Percentiles rank a stretch among this genome's conserved stretches.
These are phyloP conservation scores for Syzygium oleosum DNA, from an alignment of 345 rosid genomes.

Conservation along the genomic window DNA sequence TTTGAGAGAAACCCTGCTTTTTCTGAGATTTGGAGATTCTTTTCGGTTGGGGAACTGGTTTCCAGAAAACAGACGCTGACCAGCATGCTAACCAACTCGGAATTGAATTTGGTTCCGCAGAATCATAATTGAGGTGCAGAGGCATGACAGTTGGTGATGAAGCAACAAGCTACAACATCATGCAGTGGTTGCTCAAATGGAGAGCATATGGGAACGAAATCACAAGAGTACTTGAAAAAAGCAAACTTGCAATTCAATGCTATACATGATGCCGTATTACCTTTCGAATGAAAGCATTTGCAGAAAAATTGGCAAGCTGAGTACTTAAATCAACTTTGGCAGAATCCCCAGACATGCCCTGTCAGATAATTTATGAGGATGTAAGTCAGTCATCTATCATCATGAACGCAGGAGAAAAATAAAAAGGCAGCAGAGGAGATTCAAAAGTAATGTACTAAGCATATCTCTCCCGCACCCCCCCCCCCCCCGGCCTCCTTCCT, in stretches of 20 bases:
- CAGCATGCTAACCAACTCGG: constrained; percentile 74
- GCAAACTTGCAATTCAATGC: not conserved
- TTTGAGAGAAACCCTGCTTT: constrained; percentile 37
- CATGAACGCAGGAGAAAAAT: not conserved
- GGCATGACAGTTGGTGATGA: constrained; percentile 63
- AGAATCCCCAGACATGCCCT: constrained; percentile 36
- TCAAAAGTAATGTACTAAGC: not conserved
- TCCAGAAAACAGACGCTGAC: constrained; percentile 77
- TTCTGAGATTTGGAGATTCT: constrained; percentile 40
- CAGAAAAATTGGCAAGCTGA: constrained; percentile 39
- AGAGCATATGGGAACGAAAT: not conserved
- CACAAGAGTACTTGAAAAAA: not conserved
- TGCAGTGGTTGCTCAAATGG: constrained; percentile 4
- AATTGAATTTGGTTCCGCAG: constrained; percentile 52
- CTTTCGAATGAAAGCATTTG: constrained; percentile 56
- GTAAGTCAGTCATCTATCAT: not conserved
- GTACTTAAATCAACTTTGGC: constrained; percentile 23
- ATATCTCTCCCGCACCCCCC: fast-evolving
- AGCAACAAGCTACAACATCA: constrained; percentile 59
- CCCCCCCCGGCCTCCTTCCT: fast-evolving
- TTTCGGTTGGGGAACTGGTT: constrained; percentile 57
- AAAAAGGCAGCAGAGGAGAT: not conserved
- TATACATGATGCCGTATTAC: constrained; percentile 16
- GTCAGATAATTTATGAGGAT: not conserved
- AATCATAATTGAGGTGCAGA: constrained; percentile 40